Conservation (phyloP, 1,284 basidiomycete species). For the Leccinum glutinopallens region DNA sequence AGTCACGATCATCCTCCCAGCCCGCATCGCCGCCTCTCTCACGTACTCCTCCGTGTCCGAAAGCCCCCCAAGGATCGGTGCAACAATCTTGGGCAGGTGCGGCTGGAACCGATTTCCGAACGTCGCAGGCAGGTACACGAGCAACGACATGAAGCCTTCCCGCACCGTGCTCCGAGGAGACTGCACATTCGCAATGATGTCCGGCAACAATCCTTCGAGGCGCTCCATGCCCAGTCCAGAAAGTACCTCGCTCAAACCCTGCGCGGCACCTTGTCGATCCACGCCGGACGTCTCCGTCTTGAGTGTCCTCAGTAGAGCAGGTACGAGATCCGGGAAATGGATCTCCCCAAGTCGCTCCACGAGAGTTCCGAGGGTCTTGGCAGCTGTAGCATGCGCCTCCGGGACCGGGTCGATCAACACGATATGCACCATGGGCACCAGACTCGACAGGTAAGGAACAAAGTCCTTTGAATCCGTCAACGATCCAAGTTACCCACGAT, state of each 20-base stretch:
- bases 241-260: slow-evolving; percentile 95
- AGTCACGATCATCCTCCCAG: slow-evolving; percentile 97
- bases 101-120: slow-evolving; percentile 97
- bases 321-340: slow-evolving; percentile 95
- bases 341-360: slow-evolving; percentile 95
- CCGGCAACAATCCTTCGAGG: slow-evolving; percentile 91
- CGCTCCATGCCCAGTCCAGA: slow-evolving; percentile 97
- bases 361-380: slow-evolving; percentile 95
- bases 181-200: slow-evolving; percentile 90
- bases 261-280: slow-evolving; percentile 96
- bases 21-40: slow-evolving; percentile 95
- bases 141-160: slow-evolving; percentile 97
- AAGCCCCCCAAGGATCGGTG: slow-evolving; percentile 90
- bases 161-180: slow-evolving; percentile 91
- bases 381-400: slow-evolving; percentile 95
- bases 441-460: slow-evolving; percentile 88
- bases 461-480: slow-evolving; percentile 97
- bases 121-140: slow-evolving; percentile 95
- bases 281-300: slow-evolving; percentile 95
- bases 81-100: slow-evolving; percentile 92
- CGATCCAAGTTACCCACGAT: slow-evolving; percentile 95
- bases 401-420: slow-evolving; percentile 96
- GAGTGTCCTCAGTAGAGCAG: slow-evolving; percentile 86
- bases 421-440: slow-evolving; percentile 89
- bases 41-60: slow-evolving; percentile 95